Evolutionary conservation across 2,329 filamentous ascomycete species (phyloP).

Genomic region (Trichophyton equinum): DNA sequence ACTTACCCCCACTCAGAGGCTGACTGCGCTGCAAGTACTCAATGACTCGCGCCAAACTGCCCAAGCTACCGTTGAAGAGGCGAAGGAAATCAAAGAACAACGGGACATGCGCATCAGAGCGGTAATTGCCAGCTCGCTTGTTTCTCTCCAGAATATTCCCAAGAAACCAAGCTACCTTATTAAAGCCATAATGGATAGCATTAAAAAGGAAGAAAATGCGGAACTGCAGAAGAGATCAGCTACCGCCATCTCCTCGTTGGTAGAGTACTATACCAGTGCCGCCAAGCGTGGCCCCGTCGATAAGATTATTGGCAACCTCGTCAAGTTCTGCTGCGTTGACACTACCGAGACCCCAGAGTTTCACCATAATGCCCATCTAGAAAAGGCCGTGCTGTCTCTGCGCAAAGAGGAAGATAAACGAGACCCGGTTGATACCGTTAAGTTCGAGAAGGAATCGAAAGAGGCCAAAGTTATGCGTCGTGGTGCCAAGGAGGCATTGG

Average conservation of each 20-base stretch:
- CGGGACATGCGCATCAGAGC: slow-evolving; percentile 79
- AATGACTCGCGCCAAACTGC: slow-evolving; percentile 63
- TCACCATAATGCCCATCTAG: slow-evolving; percentile 64
- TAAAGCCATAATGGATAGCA: slow-evolving; percentile 95
- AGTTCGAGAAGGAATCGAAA: slow-evolving; percentile 79
- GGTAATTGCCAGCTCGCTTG: slow-evolving; percentile 72
- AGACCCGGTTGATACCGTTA: slow-evolving; percentile 80
- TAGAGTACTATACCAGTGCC: slow-evolving; percentile 71
- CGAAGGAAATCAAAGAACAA: slow-evolving; percentile 62
- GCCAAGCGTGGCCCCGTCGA: slow-evolving; percentile 77
- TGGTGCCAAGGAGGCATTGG: slow-evolving; percentile 85
- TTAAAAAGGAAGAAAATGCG: slow-evolving; percentile 86
- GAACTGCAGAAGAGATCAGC: slow-evolving; percentile 81
- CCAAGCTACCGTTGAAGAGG: slow-evolving; percentile 62
- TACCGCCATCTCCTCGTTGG: slow-evolving; percentile 66
- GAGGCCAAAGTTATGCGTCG: slow-evolving; percentile 81
- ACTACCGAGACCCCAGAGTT: slow-evolving; percentile 97
- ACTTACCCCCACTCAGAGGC: slow-evolving; percentile 75
- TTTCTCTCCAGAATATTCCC: slow-evolving; percentile 74
- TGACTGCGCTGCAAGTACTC: slow-evolving; percentile 69
- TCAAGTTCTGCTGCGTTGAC: slow-evolving; percentile 96
- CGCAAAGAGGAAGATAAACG: slow-evolving; percentile 94
- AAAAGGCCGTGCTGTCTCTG: slow-evolving; percentile 74
- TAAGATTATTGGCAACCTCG: slow-evolving; percentile 88
- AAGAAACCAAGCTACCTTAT: slow-evolving; percentile 91